Conservation (phyloP, 805 yeast genomes). For the Candida hungchunana region DNA sequence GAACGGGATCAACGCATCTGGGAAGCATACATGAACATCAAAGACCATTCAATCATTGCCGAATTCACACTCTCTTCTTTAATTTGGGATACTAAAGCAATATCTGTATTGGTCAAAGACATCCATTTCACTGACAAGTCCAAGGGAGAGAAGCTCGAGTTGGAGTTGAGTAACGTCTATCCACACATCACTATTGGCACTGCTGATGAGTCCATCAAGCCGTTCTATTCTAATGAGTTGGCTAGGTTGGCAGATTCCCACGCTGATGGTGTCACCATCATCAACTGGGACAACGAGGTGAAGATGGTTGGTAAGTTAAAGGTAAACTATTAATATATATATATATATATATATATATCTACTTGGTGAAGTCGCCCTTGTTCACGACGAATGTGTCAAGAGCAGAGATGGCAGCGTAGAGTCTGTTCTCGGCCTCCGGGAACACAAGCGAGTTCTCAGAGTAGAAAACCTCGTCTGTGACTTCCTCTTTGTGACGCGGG, state of each 20-base stretch:
- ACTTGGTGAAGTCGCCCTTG: constrained; percentile 54
- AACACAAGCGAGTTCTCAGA: constrained; percentile 80
- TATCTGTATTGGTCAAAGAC: constrained; percentile 49
- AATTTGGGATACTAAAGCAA: constrained; percentile 46
- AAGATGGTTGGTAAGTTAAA: constrained; percentile 10
- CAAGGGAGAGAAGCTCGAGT: constrained; percentile 12
- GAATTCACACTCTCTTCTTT: constrained; percentile 40
- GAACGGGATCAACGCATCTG: constrained; percentile 24
- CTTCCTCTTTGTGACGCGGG: constrained; percentile 95
- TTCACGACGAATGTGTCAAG: constrained; percentile 85
- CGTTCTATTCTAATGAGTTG: constrained; percentile 49
- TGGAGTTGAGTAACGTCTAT: constrained; percentile 36
- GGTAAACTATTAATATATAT: constrained; percentile 15
- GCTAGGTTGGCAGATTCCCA: constrained; percentile 21
- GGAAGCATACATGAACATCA: constrained; percentile 22
- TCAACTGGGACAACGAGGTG: constrained; percentile 11
- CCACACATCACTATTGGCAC: constrained; percentile 80
- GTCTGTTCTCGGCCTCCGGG: constrained; percentile 92
- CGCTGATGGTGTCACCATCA: constrained; percentile 7
- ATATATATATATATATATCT: not conserved
- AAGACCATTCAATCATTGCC: constrained; percentile 22
- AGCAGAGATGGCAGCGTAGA: constrained; percentile 94
- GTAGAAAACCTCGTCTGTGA: constrained; percentile 88
- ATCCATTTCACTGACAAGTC: constrained; percentile 9
- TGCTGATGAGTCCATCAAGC: constrained; percentile 35